Conservation (phyloP, 176 grass and related monocot species). For the Triticum dicoccoides region DNA sequence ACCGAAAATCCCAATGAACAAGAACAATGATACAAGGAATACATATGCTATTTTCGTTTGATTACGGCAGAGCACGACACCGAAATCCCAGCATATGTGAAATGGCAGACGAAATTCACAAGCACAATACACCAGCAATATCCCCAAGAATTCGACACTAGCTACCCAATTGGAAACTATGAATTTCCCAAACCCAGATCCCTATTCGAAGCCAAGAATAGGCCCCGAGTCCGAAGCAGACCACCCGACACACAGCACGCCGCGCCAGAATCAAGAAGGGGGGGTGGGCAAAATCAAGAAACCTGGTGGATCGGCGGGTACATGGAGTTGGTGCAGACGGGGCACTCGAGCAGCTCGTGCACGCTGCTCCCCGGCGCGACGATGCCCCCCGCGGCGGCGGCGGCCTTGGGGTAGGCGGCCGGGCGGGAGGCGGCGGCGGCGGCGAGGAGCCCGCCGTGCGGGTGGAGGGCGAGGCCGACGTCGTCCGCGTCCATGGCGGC, state of each 20-base stretch:
- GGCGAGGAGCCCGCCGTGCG: conserved; percentile 27
- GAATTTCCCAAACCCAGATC: conserved; percentile 17
- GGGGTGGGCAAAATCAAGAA: background rate
- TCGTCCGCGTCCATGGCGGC: conserved; percentile 35
- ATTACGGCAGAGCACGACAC: background rate
- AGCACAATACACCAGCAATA: background rate
- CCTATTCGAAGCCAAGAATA: conserved; percentile 2
- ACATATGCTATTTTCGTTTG: background rate
- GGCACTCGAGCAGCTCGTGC: conserved; percentile 95
- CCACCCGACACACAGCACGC: background rate
- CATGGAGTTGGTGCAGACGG: conserved; percentile 98
- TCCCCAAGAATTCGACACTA: background rate
- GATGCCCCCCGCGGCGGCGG: background rate
- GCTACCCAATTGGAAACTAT: background rate
- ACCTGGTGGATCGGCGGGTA: conserved; percentile 98
- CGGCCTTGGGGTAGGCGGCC: conserved; percentile 34
- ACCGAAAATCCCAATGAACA: background rate
- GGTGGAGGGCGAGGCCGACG: conserved; percentile 30
- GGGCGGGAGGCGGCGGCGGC: conserved; percentile 21
- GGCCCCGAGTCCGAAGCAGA: background rate
- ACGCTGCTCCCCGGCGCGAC: conserved; percentile 49
- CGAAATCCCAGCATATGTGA: background rate
- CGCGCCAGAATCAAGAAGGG: background rate
- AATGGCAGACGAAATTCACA: background rate
- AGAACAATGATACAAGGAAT: background rate